phyloP scores from a whole-genome alignment of 2,329 filamentous ascomycete species.

The Polychaeton citri region DNA sequence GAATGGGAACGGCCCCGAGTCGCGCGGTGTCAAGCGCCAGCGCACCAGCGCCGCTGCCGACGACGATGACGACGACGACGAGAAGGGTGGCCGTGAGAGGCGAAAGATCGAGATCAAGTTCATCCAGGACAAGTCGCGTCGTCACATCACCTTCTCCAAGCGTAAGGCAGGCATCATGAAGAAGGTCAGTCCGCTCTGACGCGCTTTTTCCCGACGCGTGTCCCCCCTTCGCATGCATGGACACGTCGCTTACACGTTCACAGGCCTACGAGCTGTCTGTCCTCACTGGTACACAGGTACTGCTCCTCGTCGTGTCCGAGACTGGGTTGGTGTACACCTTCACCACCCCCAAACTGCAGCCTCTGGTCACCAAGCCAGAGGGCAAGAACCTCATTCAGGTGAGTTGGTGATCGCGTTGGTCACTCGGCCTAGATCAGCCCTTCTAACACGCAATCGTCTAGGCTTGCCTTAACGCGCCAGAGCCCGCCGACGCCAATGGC shows the following conservation, averaged over 20 bases:
- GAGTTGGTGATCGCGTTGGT: no score
- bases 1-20: conserved; percentile 54
- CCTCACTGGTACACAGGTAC: conserved; percentile 91
- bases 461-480: conserved; percentile 94
- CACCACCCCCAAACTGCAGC: conserved; percentile 95
- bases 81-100: conserved; percentile 93
- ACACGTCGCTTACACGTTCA: conserved; percentile 4
- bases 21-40: conserved; percentile 78
- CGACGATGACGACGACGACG: conserved; percentile 94
- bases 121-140: conserved; percentile 98
- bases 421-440: no score
- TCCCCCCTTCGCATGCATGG: background rate
- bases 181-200: conserved; percentile 52
- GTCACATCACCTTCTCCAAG: conserved; percentile 99
- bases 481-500: conserved; percentile 62
- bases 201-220: conserved; percentile 1
- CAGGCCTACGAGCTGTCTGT: conserved; percentile 97
- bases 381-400: conserved; percentile 99
- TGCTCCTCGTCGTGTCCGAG: conserved; percentile 92
- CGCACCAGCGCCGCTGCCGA: conserved; percentile 57
- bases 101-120: conserved; percentile 99
- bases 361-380: conserved; percentile 93
- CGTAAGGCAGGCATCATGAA: conserved; percentile 99
- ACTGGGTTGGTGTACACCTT: conserved; percentile 97
- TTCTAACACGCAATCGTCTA: conserved; percentile 28